Evolutionary conservation across 208 protist genomes (phyloP).

Genomic region (Herpetomonas muscarum): DNA sequence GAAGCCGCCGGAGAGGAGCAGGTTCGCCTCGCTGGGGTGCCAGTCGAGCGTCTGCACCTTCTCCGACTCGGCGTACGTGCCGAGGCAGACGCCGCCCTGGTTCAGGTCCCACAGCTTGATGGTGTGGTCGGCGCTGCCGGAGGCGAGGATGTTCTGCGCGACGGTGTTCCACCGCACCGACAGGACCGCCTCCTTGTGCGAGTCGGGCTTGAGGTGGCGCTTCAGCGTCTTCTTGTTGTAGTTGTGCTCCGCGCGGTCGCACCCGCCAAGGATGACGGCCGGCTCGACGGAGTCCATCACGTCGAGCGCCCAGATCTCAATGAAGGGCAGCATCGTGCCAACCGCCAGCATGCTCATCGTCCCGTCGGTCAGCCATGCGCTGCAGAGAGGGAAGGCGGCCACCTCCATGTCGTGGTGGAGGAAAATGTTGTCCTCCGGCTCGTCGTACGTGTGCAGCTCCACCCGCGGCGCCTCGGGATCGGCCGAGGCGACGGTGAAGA

Average conservation of each 20-base stretch:
- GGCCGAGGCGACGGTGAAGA: conserved; percentile 61
- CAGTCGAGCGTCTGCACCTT: conserved; percentile 92
- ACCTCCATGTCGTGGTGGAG: conserved; percentile 97
- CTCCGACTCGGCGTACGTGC: conserved; percentile 88
- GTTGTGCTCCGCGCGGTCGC: conserved; percentile 59
- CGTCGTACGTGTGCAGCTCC: conserved; percentile 96
- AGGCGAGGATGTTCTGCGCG: conserved; percentile 91
- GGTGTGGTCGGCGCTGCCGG: conserved; percentile 92
- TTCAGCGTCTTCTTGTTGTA: conserved; percentile 66
- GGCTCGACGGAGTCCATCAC: conserved; percentile 94
- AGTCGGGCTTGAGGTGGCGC: conserved; percentile 51
- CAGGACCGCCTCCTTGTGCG: conserved; percentile 95
- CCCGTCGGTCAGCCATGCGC: conserved; percentile 93
- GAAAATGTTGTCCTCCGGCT: conserved; percentile 93
- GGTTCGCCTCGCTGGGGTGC: conserved; percentile 78
- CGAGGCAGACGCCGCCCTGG: conserved; percentile 65
- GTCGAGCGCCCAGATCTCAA: conserved; percentile 98
- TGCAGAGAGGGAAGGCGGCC: conserved; percentile 89
- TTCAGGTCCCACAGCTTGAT: conserved; percentile 97
- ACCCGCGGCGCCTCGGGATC: conserved; percentile 76
- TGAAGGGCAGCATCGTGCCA: conserved; percentile 96
- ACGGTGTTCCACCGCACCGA: conserved; percentile 91
- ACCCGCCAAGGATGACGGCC: conserved; percentile 86
- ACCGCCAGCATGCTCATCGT: conserved; percentile 93
- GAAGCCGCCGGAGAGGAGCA: conserved; percentile 87